phyloP scores from a whole-genome alignment of 768 basidiomycete genomes.

The Suillus sp. region DNA sequence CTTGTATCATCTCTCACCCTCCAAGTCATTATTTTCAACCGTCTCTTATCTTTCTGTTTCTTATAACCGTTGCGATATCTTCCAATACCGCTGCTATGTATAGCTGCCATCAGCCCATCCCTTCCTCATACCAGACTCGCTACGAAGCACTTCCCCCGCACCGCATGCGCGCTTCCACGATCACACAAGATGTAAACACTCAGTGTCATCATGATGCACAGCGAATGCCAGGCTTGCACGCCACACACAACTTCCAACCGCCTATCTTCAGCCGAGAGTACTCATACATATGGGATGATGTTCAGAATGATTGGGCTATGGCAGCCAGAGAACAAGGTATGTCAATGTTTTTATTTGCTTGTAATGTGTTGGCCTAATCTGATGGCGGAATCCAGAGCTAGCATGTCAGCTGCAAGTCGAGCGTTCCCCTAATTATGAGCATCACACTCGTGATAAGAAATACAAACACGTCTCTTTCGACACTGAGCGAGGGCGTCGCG shows the following conservation, averaged over 20 bases:
- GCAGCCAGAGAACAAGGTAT: slow-evolving; percentile 15
- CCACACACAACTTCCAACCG: neutral
- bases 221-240: neutral
- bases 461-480: neutral
- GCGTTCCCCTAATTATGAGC: slow-evolving; percentile 4
- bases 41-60: neutral
- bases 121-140: too few species aligned
- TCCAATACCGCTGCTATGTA: neutral
- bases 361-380: neutral
- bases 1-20: neutral
- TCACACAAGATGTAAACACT: neutral
- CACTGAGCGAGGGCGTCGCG: neutral
- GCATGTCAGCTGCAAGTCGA: slow-evolving; percentile 3
- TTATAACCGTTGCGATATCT: neutral
- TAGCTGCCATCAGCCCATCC: neutral
- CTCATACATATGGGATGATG: slow-evolving; percentile 2
- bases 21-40: neutral
- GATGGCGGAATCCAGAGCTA: slow-evolving; percentile 14
- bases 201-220: neutral
- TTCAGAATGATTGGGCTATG: slow-evolving; percentile 1
- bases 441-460: slow-evolving; percentile 2
- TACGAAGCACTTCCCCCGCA: neutral
- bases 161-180: slow-evolving; percentile 3
- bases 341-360: neutral
- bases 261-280: slow-evolving; percentile 10